Base-by-base conservation (phyloP, 2,329 filamentous ascomycete species). In the Pezicula neosporulosa region DNA sequence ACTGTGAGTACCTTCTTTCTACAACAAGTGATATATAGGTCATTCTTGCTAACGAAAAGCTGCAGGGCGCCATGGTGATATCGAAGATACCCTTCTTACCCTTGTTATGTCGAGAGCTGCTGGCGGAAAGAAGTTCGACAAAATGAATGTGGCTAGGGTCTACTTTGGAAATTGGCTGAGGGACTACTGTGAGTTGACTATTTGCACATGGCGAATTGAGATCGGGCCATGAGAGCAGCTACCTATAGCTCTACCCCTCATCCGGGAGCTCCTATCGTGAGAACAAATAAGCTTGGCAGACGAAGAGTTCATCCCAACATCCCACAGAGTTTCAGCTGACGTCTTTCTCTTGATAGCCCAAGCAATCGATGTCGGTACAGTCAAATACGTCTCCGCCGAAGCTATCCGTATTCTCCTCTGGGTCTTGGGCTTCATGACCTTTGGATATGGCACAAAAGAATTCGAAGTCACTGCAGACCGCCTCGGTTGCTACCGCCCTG, bases 121-220 rank as follows among this genome's bases (percentile, higher is more conserved):
- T 18, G 74, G 73, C 56, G 81, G 81, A 60, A 91, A 92, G 76
- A 95, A 92, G 65, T 96, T 96, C 72, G 83, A 81, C 75, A 94
- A 94, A 74, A 82, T 96, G 64, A 87, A 86, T 66, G 88, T 96
- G 56, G 89, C 92, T 57, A 83, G 91, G 55, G 89, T 95, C 57
- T 97, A 97, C 75, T 97, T 97, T 74, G 92, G 92, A 58, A 97
- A 96, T 75, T 96, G 92, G 92, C 82, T 96, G 33, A 83, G 83
- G 50, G 92, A 97, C 71, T 97, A 97, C 72, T 94, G 65, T 66
- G 48, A 51, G 63, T 52, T 13, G 12, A 33, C 30, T 7, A n/a
- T 10, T 16, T 33, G 30, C 18, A 33, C 7, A 33, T 13, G 30
- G 30, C 10, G 30, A 13, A 33, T 12, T 10, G 9, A 13, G 30